A percentile compares a stretch with the other conserved stretches of the same genome.
Evolutionary conservation across 202 grass and related monocot genomes (phyloP).

Genomic region (Panicum hallii): DNA sequence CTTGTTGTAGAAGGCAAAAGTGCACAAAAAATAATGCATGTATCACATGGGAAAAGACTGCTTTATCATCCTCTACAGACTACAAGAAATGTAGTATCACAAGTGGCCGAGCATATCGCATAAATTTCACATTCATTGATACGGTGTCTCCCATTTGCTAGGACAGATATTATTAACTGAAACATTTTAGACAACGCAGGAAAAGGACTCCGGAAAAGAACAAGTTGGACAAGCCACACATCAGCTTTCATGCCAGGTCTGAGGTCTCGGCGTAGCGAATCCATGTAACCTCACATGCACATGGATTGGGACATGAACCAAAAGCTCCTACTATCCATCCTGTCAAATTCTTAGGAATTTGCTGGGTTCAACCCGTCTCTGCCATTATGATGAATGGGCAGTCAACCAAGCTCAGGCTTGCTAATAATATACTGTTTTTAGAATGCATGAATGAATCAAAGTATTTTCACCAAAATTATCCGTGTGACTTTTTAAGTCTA

Average conservation of each 20-base stretch:
- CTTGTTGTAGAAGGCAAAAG: not conserved
- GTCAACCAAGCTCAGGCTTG: not conserved
- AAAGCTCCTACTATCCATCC: not conserved
- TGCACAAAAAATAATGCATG: not conserved
- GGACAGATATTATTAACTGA: not conserved
- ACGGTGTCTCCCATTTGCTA: not conserved
- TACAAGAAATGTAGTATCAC: not conserved
- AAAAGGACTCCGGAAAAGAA: not conserved
- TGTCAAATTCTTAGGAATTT: not conserved
- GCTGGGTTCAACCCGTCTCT: not conserved
- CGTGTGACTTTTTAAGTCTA: not conserved
- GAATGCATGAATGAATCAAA: not conserved
- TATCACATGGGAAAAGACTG: not conserved
- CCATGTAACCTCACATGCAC: conserved; percentile 32
- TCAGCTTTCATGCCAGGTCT: conserved; percentile 34
- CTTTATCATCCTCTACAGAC: not conserved
- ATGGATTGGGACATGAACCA: conserved; percentile 10
- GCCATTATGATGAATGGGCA: too few species aligned
- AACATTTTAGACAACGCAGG: not conserved
- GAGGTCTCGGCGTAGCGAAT: conserved; percentile 3
- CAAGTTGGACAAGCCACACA: not conserved
- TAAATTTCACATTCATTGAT: not conserved
- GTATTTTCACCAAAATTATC: not conserved
- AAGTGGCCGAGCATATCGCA: not conserved
- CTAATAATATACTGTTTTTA: not conserved